A percentile compares a stretch with the other conserved stretches of the same genome.
These are phyloP conservation scores for Peniophora sp. DNA, from an alignment of 1,284 basidiomycete genomes.

Conservation along the genomic window DNA sequence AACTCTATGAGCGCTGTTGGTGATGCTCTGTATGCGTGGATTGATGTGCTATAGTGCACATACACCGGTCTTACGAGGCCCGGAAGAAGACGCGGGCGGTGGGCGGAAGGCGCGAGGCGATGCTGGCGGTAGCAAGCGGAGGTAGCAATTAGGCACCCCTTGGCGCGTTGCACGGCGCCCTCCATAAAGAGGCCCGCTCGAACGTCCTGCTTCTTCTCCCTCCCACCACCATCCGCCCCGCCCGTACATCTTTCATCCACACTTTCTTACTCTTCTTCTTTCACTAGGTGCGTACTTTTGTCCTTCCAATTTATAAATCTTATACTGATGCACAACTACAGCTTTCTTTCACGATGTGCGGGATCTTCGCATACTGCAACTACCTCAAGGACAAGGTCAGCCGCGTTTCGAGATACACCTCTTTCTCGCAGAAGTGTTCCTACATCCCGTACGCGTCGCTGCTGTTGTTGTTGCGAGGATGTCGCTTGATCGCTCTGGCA, in stretches of 20 bases:
- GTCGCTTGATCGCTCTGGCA: too few relatives aligned
- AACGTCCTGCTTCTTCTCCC: neutral
- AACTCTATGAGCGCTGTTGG: too few relatives aligned
- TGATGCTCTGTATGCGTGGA: too few relatives aligned
- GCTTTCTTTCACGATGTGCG: slow-evolving; percentile 59
- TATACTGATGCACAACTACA: neutral
- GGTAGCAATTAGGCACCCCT: neutral
- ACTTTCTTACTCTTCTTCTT: neutral
- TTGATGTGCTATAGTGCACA: too few relatives aligned
- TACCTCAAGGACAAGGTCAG: slow-evolving; percentile 87
- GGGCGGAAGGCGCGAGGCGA: neutral
- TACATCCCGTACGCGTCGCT: neutral
- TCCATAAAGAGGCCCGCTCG: neutral
- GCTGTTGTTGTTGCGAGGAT: too few relatives aligned
- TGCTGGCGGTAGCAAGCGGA: neutral
- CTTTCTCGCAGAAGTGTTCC: slow-evolving; percentile 2
- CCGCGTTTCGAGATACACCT: slow-evolving; percentile 3
- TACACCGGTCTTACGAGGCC: too few relatives aligned
- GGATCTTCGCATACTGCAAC: slow-evolving; percentile 94
- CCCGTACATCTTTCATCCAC: neutral
- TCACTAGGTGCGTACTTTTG: neutral
- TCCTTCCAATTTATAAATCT: neutral
- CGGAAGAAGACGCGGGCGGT: neutral
- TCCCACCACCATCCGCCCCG: neutral
- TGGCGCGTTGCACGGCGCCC: neutral